phyloP scores from a whole-genome alignment of 164 flowering plant species.

The Nymphaea thermarum region DNA sequence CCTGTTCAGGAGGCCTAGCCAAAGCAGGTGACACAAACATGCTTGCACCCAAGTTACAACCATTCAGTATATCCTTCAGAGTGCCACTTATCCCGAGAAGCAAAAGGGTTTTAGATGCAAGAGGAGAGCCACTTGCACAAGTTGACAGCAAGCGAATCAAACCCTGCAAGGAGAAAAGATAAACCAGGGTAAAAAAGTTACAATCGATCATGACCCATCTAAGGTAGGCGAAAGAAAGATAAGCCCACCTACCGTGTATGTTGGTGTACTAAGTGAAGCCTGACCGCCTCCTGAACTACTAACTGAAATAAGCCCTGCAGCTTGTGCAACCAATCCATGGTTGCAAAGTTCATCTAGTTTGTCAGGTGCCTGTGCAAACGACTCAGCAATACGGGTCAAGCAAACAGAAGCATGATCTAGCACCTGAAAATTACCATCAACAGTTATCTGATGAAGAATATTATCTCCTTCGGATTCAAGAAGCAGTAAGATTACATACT shows the following conservation, averaged over 20 bases:
- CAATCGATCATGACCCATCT: not conserved
- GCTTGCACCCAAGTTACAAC: slow-evolving; percentile 64
- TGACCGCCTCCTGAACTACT: slow-evolving; percentile 88
- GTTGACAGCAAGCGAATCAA: slow-evolving; percentile 87
- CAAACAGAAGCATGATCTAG: slow-evolving; percentile 96
- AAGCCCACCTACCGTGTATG: slow-evolving; percentile 64
- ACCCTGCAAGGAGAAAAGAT: slow-evolving; percentile 42
- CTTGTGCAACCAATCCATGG: slow-evolving; percentile 90
- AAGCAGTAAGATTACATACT: not conserved
- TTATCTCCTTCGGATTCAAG: not conserved
- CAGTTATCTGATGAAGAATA: not conserved
- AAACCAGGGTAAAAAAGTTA: not conserved
- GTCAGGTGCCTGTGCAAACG: slow-evolving; percentile 83
- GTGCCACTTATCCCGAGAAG: slow-evolving; percentile 95
- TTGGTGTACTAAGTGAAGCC: slow-evolving; percentile 81
- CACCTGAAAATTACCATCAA: slow-evolving; percentile 36
- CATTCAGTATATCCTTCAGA: slow-evolving; percentile 80
- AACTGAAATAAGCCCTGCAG: slow-evolving; percentile 82
- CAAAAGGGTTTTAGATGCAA: slow-evolving; percentile 81
- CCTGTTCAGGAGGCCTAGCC: slow-evolving; percentile 97
- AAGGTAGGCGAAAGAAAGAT: not conserved
- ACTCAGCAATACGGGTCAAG: slow-evolving; percentile 91
- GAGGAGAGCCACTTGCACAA: slow-evolving; percentile 89
- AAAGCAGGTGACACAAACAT: slow-evolving; percentile 85
- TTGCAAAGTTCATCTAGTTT: slow-evolving; percentile 92